A percentile compares a stretch with the other conserved stretches of the same genome.
phyloP scores from a whole-genome alignment of 2,329 filamentous ascomycete genomes.

The Gremmenia infestans region DNA sequence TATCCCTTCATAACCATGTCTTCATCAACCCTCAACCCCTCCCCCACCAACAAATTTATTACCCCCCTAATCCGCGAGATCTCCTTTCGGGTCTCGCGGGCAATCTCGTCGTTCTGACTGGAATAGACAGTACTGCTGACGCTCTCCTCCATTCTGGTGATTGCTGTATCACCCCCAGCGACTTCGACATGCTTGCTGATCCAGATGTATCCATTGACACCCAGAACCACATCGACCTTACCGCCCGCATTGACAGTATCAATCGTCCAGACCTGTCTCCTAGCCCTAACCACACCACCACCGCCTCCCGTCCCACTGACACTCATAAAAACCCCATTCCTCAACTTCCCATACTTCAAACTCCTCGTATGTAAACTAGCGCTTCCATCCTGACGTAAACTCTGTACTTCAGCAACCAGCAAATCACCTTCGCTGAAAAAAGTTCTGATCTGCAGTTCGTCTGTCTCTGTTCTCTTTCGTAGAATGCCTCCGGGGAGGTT shows the following conservation, averaged over 20 bases:
- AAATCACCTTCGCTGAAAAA: constrained; percentile 96
- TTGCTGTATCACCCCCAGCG: constrained; percentile 44
- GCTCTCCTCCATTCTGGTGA: constrained; percentile 84
- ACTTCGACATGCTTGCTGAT: constrained; percentile 77
- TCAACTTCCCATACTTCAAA: constrained; percentile 89
- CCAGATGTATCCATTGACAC: constrained; percentile 97
- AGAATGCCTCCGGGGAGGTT: constrained; percentile 93
- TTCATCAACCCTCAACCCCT: constrained; percentile 81
- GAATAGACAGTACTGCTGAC: constrained; percentile 85
- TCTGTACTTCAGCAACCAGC: constrained; percentile 91
- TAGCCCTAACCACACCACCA: constrained; percentile 75
- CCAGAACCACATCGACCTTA: constrained; percentile 79
- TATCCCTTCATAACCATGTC: constrained; percentile 82
- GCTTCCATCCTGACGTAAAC: constrained; percentile 76
- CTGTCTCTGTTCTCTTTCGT: constrained; percentile 85
- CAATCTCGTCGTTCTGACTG: constrained; percentile 87
- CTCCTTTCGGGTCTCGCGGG: constrained; percentile 72
- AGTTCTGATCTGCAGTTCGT: constrained; percentile 94
- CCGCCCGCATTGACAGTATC: constrained; percentile 51
- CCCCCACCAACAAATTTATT: constrained; percentile 76
- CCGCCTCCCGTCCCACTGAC: constrained; percentile 75
- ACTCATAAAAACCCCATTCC: constrained; percentile 85
- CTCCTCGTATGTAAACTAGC: constrained; percentile 86
- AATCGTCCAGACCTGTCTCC: constrained; percentile 85
- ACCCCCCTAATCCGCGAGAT: constrained; percentile 80